A percentile compares a stretch with the other conserved stretches of the same genome.
Evolutionary conservation across 2,329 filamentous ascomycete genomes (phyloP).

Genomic region (Proliferodiscus dingleyae): DNA sequence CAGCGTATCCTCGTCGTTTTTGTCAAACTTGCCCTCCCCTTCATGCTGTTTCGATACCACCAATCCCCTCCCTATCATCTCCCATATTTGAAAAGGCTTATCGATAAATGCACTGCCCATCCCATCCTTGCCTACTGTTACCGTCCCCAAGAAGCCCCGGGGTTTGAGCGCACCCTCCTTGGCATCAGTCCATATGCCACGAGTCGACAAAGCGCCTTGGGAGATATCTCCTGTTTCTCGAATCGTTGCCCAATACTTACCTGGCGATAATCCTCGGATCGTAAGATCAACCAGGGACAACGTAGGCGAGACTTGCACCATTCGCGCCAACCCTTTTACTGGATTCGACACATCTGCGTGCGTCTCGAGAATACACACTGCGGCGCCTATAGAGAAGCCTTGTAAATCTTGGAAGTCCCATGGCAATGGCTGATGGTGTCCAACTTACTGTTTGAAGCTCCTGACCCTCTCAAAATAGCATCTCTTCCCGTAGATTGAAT

Average conservation of each 20-base stretch:
- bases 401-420: slow-evolving; percentile 5
- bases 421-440: slow-evolving; percentile 4
- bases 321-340: slow-evolving; percentile 81
- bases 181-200: slow-evolving; percentile 65
- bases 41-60: slow-evolving; percentile 68
- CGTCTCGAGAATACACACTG: slow-evolving; percentile 94
- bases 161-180: slow-evolving; percentile 37
- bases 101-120: slow-evolving; percentile 78
- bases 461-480: slow-evolving; percentile 88
- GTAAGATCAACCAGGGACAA: slow-evolving; percentile 85
- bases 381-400: slow-evolving; percentile 51
- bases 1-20: slow-evolving; percentile 78
- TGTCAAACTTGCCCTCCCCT: slow-evolving; percentile 52
- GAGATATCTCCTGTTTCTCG: slow-evolving; percentile 85
- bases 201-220: slow-evolving; percentile 74
- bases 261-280: slow-evolving; percentile 73
- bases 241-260: slow-evolving; percentile 78
- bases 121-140: slow-evolving; percentile 72
- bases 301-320: slow-evolving; percentile 81
- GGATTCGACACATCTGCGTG: slow-evolving; percentile 57
- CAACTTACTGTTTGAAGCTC: slow-evolving; percentile 72
- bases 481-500: slow-evolving; percentile 89
- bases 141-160: slow-evolving; percentile 64
- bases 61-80: slow-evolving; percentile 90
- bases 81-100: slow-evolving; percentile 82